phyloP scores from a whole-genome alignment of 1,284 basidiomycete species.

The Puccinia polysora region DNA sequence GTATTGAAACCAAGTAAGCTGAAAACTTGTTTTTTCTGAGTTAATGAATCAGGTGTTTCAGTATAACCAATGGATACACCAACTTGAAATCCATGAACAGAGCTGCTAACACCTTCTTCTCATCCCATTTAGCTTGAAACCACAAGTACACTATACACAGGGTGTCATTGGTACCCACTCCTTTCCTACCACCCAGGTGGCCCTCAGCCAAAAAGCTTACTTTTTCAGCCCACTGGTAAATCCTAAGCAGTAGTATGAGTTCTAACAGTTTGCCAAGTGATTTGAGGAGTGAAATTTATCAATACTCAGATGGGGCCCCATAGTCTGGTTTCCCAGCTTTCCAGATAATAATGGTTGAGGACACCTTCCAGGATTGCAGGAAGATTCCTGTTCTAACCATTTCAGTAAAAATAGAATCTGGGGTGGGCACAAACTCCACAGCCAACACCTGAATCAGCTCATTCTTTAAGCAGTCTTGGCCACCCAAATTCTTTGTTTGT shows the following conservation, averaged over 20 bases:
- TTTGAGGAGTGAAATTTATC: too few relatives aligned
- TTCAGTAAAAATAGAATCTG: too few relatives aligned
- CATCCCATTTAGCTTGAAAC: background rate
- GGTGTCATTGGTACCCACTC: background rate
- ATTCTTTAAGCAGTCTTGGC: too few relatives aligned
- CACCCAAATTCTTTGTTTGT: too few relatives aligned
- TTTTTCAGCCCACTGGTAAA: background rate
- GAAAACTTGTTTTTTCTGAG: background rate
- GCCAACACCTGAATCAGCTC: too few relatives aligned
- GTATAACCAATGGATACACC: background rate
- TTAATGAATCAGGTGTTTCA: background rate
- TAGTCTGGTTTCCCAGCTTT: too few relatives aligned
- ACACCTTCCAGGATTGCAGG: too few relatives aligned
- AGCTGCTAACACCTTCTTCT: background rate
- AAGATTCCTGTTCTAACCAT: too few relatives aligned
- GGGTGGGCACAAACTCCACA: too few relatives aligned
- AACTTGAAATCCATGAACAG: background rate
- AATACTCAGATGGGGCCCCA: too few relatives aligned
- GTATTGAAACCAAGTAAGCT: background rate
- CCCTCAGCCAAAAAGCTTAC: background rate
- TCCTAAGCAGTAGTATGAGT: background rate
- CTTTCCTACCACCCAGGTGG: background rate
- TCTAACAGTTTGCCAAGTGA: background rate
- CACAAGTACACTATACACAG: background rate
- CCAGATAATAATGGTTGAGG: too few relatives aligned